Base-by-base conservation (phyloP, 1,139 yeast genomes). In the Pichia sp. region DNA sequence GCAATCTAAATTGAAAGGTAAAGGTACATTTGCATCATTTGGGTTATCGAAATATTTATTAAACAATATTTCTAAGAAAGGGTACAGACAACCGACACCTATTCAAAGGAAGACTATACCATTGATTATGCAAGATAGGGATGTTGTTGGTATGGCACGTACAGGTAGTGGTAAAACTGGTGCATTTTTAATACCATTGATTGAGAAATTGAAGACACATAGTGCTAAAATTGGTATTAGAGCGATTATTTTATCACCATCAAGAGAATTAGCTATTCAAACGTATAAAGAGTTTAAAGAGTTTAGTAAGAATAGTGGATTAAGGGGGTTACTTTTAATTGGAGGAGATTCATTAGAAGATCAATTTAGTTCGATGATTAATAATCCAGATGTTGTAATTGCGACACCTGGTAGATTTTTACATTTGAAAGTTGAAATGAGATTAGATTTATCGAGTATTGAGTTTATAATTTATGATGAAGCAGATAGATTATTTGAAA, bases 141-240 rank as follows among this genome's bases (percentile, higher is more conserved):
- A 93, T 64, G 95, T 93, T 28, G 98, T 93, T 18, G 99, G 97
- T 56, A 93, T 93, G 96, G 99, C 99, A 18, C 75, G 97, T 57
- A 93, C 99, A 1, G 99, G 99, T 55, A 84, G 96, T 25, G 99
- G 99, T 69, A 93, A 93, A 60, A 93, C 99, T 0, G 97, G 97
- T 5, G 98, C 98, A 1, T 93, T 93, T 60, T 77, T 86, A n/a
- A 66, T 93, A 44, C 99, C 99, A 2, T 73, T 93, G 67, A 72
- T 93, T 52, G 97, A 93, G 55, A 81, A 75, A 55, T 68, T 89
- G 49, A 85, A 84, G 59, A 64, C 77, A 8, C 97, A 91, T 59
- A 77, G 84, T 37, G 88, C 95, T 28, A 82, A 79, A 58, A 84
- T 84, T 42, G 98, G 98, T 46, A 83, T 84, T 3, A 73, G 98